A percentile compares a stretch with the other conserved stretches of the same genome.
phyloP scores from a whole-genome alignment of 1,139 yeast genomes.

The Taphrina deformans region DNA sequence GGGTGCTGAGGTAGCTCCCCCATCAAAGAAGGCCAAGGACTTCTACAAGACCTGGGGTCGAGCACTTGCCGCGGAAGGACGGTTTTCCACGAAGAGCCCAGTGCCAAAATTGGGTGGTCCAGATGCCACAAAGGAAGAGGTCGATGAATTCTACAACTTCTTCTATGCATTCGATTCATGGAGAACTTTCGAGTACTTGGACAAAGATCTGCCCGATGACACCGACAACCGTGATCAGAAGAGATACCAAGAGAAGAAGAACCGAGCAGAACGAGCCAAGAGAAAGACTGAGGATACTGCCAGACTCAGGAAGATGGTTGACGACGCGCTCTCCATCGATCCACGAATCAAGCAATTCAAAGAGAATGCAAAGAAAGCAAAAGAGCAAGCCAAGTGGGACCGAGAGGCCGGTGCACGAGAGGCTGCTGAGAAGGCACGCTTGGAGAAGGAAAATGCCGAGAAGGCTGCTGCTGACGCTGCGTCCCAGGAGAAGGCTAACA shows the following conservation, averaged over 20 bases:
- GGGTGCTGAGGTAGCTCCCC: conserved; percentile 80
- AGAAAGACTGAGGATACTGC: conserved; percentile 96
- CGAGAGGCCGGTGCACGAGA: conserved; percentile 96
- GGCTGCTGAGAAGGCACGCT: conserved; percentile 83
- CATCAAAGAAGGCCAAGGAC: conserved; percentile 51
- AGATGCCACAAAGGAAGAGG: conserved; percentile 72
- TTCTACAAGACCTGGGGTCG: conserved; percentile 89
- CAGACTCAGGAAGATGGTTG: conserved; percentile 81
- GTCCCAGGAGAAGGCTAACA: conserved; percentile 56
- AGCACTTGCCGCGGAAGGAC: conserved; percentile 82
- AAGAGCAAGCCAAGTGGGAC: conserved; percentile 96
- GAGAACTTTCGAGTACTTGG: conserved; percentile 97
- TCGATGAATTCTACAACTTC: conserved; percentile 83
- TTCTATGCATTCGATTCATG: conserved; percentile 97
- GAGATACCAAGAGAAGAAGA: conserved; percentile 97
- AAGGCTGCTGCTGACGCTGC: conserved; percentile 78
- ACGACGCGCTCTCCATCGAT: conserved; percentile 83
- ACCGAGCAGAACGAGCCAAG: conserved; percentile 94
- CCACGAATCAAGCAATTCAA: conserved; percentile 93
- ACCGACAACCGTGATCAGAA: conserved; percentile 98
- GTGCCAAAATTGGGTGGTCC: conserved; percentile 77
- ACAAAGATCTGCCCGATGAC: conserved; percentile 99
- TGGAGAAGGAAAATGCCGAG: conserved; percentile 82
- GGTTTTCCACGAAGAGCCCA: conserved; percentile 89
- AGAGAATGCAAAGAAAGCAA: conserved; percentile 91